Conservation (phyloP, 768 basidiomycete genomes). For the Tricholoma saponaceum region DNA sequence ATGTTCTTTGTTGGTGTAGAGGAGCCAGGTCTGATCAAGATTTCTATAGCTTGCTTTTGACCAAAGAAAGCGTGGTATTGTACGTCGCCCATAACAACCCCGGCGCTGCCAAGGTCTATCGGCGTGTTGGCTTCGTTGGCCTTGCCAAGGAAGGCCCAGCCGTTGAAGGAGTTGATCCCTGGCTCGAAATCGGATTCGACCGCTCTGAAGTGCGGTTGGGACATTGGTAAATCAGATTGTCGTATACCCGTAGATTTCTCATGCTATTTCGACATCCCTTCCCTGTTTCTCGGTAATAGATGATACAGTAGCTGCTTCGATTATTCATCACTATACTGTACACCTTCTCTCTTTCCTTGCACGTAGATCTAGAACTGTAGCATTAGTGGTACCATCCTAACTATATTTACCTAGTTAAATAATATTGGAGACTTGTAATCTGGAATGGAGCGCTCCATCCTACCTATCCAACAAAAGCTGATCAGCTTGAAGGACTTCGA, state of each 20-base stretch:
- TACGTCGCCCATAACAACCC: slow-evolving; percentile 60
- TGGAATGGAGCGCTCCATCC: background rate
- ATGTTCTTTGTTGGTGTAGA: slow-evolving; percentile 17
- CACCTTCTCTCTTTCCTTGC: background rate
- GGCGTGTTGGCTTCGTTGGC: slow-evolving; percentile 63
- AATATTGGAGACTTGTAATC: background rate
- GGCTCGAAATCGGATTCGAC: slow-evolving; percentile 67
- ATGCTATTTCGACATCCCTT: background rate
- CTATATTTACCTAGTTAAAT: background rate
- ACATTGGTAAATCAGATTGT: slow-evolving; percentile 50
- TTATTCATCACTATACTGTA: background rate
- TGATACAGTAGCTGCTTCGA: background rate
- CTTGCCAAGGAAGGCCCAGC: slow-evolving; percentile 27
- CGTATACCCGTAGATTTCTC: background rate
- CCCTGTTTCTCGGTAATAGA: background rate
- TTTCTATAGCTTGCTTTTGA: slow-evolving; percentile 27
- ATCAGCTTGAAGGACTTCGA: background rate
- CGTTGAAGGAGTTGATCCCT: slow-evolving; percentile 41
- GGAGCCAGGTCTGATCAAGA: background rate
- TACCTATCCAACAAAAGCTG: background rate
- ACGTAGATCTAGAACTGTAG: background rate
- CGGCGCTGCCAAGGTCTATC: slow-evolving; percentile 55
- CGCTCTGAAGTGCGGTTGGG: slow-evolving; percentile 44
- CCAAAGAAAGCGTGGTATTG: slow-evolving; percentile 51
- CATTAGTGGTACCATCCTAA: too few species aligned